Evolutionary conservation across 2,329 filamentous ascomycete genomes (phyloP).

Genomic region (Zalaria obscura): DNA sequence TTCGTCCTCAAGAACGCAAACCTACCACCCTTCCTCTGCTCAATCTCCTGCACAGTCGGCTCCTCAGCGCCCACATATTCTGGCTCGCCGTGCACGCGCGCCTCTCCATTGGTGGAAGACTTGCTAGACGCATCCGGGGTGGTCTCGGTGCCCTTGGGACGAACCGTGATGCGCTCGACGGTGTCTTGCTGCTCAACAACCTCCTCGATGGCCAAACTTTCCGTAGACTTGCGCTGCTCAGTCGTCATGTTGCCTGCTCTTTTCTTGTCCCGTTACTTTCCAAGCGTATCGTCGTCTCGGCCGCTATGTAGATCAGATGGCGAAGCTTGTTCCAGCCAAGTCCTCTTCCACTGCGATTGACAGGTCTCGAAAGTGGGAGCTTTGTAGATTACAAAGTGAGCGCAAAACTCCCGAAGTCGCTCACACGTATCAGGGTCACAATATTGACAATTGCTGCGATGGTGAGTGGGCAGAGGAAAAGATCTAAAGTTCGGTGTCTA

Average conservation of each 20-base stretch:
- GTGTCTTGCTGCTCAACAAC: slow-evolving; percentile 7
- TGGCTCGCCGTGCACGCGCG: slow-evolving; percentile 19
- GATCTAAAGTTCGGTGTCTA: too few relatives aligned
- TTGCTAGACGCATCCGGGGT: slow-evolving; percentile 9
- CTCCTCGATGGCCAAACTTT: background rate
- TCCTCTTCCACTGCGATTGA: too few relatives aligned
- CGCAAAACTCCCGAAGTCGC: slow-evolving; percentile 47
- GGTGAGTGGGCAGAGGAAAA: too few relatives aligned
- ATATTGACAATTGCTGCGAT: background rate
- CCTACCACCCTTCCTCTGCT: slow-evolving; percentile 29
- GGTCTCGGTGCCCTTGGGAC: slow-evolving; percentile 14
- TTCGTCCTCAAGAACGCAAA: slow-evolving; percentile 64
- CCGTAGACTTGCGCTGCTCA: background rate
- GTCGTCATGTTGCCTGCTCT: slow-evolving; percentile 3
- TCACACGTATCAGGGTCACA: slow-evolving; percentile 17
- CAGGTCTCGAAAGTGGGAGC: slow-evolving; percentile 20
- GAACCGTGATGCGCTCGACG: slow-evolving; percentile 16
- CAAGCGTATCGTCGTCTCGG: too few relatives aligned
- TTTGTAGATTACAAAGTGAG: slow-evolving; percentile 32
- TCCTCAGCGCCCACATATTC: slow-evolving; percentile 16
- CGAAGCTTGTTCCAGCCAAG: too few relatives aligned
- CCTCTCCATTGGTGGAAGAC: slow-evolving; percentile 7
- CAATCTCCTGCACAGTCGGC: slow-evolving; percentile 20
- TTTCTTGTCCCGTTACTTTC: too few relatives aligned
- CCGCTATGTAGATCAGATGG: too few relatives aligned